These are phyloP conservation scores for Coemansia sp. DNA, from an alignment of 192 early-diverging fungal genomes.

Conservation along the genomic window DNA sequence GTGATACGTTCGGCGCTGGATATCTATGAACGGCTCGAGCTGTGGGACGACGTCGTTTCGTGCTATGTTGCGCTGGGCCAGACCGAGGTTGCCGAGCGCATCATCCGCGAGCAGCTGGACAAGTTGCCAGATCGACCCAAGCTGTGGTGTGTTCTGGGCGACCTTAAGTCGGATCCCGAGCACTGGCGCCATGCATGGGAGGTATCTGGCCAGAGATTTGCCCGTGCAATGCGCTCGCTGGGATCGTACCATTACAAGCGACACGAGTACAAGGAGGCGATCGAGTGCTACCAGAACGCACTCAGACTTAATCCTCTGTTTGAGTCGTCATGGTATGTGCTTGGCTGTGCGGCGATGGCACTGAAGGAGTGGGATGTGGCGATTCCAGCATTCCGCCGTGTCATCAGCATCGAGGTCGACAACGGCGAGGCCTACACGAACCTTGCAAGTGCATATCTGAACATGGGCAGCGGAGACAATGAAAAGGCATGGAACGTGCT, in stretches of 20 bases:
- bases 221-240: constrained; percentile 93
- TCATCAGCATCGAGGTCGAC: constrained; percentile 67
- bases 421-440: constrained; percentile 99
- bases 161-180: constrained; percentile 72
- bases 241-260: constrained; percentile 77
- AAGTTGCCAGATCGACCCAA: constrained; percentile 74
- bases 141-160: constrained; percentile 87
- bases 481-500: constrained; percentile 81
- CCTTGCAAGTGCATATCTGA: constrained; percentile 81
- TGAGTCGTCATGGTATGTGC: constrained; percentile 94
- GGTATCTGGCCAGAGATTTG: constrained; percentile 74
- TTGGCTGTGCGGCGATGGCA: constrained; percentile 92
- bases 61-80: constrained; percentile 88
- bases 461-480: constrained; percentile 60
- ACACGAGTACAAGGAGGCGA: constrained; percentile 61
- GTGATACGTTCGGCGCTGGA: constrained; percentile 89
- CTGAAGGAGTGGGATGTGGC: constrained; percentile 74
- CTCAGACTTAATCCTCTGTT: constrained; percentile 91
- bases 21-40: constrained; percentile 89
- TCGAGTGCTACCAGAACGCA: constrained; percentile 79
- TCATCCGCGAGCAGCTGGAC: constrained; percentile 69
- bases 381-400: constrained; percentile 71
- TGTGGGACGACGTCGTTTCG: constrained; percentile 94
- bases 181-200: constrained; percentile 90
- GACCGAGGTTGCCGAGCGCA: constrained; percentile 79